Base-by-base conservation (phyloP, 768 basidiomycete genomes). In the Lyophyllum shimeji region DNA sequence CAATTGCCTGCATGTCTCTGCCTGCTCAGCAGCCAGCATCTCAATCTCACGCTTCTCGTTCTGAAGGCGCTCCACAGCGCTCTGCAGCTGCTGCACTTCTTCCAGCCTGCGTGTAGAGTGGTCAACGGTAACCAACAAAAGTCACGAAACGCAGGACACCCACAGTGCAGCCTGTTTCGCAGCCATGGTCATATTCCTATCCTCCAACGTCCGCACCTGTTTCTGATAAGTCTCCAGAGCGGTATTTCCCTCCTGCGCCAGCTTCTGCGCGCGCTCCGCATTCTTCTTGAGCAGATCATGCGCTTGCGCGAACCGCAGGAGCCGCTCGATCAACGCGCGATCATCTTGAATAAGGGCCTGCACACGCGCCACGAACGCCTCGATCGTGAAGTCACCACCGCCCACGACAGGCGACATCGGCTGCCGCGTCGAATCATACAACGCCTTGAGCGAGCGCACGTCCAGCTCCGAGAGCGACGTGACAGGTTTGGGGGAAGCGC, bases 271-370 rank as follows among this genome's bases (percentile, higher is more conserved):
- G 47, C 93, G 79, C 65, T 93, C 93, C 18, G 93, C 93, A 65
- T 94, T 95, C 74, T 87, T 90, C 80, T 94, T 96, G 58, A 96
- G 79, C 60, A 95, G 66, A 61, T 96, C 94, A 56, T 95, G 89
- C 48, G 93, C 91, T 69, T 92, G 87, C 1, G 91, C 94, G 62
- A 93, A 90, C 23, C 92, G 84, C 49, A 93, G 75, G 37, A 95
- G 74, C 29, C 94, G 82, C 69, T 93, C 90, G 58, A 95, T 92
- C 57, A 98, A 72, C 18, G 89, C 79, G 23, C 85, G 83, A 63
- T 95, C 93, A 69, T 97, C 96, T 31, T 81, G 77, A 50, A 97
- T 78, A 54, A 97, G 77, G 2, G 90, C 86, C 63, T 89, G 86
- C 44, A 97, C 87, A 6, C 94, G 82, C 20, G 79, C 70, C 12